Conservation (phyloP, 73 alveolate genomes). For the Durusdinium trenchii region DNA sequence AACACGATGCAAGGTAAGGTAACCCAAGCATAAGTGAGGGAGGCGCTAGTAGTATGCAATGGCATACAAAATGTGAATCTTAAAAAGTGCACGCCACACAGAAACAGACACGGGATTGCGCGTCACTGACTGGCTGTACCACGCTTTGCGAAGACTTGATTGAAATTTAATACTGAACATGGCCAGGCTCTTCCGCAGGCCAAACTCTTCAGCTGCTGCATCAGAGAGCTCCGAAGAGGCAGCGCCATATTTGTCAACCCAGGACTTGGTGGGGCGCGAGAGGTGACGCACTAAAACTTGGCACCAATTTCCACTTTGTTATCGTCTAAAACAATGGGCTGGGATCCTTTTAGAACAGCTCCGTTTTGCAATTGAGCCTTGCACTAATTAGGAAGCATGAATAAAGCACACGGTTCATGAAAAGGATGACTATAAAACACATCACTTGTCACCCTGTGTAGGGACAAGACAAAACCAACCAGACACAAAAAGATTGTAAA, state of each 20-base stretch:
- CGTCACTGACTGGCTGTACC: too few relatives aligned
- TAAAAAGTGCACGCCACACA: too few relatives aligned
- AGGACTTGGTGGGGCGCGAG: background rate
- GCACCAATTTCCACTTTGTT: background rate
- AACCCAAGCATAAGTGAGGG: background rate
- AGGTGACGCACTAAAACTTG: background rate
- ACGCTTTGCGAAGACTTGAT: too few relatives aligned
- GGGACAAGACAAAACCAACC: background rate
- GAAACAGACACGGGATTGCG: too few relatives aligned
- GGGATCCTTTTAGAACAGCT: too few relatives aligned
- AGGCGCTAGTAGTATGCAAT: background rate
- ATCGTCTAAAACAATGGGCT: too few relatives aligned
- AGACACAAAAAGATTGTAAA: background rate
- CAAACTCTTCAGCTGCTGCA: background rate
- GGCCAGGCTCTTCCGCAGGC: background rate
- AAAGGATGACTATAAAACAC: too few relatives aligned
- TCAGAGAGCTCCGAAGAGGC: conserved; percentile 12
- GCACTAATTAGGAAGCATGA: too few relatives aligned
- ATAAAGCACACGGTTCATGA: too few relatives aligned
- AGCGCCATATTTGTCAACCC: background rate
- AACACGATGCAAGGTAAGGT: background rate
- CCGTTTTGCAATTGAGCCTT: too few relatives aligned
- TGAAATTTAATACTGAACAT: too few relatives aligned
- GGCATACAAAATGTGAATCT: background rate
- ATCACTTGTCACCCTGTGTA: too few relatives aligned